These are phyloP conservation scores for Malassezia globosa DNA, from an alignment of 1,284 basidiomycete species.

Conservation along the genomic window DNA sequence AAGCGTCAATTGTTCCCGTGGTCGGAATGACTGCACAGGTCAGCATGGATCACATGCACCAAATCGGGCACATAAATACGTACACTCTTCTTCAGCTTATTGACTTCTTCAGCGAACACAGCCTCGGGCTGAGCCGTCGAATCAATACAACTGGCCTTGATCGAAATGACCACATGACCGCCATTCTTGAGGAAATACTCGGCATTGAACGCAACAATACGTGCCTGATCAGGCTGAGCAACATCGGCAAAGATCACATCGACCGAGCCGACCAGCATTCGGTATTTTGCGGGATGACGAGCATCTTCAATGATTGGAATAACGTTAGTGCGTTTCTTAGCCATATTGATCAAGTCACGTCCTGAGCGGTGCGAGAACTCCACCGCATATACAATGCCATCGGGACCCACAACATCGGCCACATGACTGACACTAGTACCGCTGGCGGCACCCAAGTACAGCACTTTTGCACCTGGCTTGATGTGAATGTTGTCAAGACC, in stretches of 20 bases:
- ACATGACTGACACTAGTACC: conserved; percentile 98
- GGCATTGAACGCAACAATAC: conserved; percentile 70
- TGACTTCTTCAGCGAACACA: conserved; percentile 80
- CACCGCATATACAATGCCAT: conserved; percentile 93
- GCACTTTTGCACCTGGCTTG: conserved; percentile 83
- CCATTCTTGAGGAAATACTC: conserved; percentile 92
- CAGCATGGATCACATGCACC: background rate
- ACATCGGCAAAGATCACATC: conserved; percentile 71
- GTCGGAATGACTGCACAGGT: conserved; percentile 49
- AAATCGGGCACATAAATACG: too few relatives aligned
- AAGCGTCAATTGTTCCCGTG: conserved; percentile 76
- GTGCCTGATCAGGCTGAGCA: conserved; percentile 92
- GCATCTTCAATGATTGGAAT: conserved; percentile 98
- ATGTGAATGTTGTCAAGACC: conserved; percentile 92
- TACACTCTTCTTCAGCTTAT: conserved; percentile 65
- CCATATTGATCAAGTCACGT: conserved; percentile 97
- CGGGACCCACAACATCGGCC: conserved; percentile 92
- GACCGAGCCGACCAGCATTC: conserved; percentile 43
- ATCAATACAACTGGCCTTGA: conserved; percentile 99
- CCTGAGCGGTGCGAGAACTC: conserved; percentile 95
- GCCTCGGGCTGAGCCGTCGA: conserved; percentile 79
- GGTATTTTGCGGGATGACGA: conserved; percentile 58
- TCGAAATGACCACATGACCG: conserved; percentile 87
- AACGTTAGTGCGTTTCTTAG: conserved; percentile 97
- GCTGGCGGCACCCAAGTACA: conserved; percentile 90